Base-by-base conservation (phyloP, 768 basidiomycete species). In the Psilocybe cubensis region DNA sequence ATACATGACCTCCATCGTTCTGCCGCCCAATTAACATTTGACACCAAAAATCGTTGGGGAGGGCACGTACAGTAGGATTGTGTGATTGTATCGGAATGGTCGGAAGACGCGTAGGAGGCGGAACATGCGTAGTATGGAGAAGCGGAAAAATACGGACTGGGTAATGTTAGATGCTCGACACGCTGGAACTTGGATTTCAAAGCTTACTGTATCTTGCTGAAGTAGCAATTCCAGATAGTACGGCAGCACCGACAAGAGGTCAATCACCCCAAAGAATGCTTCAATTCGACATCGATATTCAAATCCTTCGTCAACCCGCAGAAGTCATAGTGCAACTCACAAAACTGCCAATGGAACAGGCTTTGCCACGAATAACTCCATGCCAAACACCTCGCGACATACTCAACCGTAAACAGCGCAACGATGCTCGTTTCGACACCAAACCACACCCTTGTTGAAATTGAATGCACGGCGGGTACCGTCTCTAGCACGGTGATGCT, bases 1-100 rank as follows among this genome's bases (percentile, higher is more conserved):
- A 69, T 90, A 94, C 94, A 96, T 97, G 64, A 93, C 92, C 76
- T 94, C 91, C 47, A 93, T 93, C 0, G 92, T 93, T 44, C 91
- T 92, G 10, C 9, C 11, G 4, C 4, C 10, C 17, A 54, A n/a
- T n/a, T n/a, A n/a, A n/a, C n/a, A n/a, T n/a, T n/a, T n/a, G 18
- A 44, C 11, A 55, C 63, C 44, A 17, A 9, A 12, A 12, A 41
- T 41, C 3, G 17, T 5, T 17, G 5, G 40, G 20, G 40, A 41
- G 18, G 28, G 7, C 45, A 79, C 91, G 54, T 70, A 92, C 86
- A 93, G 73, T n/a, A 94, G 79, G 55, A 93, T 86, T 14, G 88
- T 91, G 63, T 87, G 86, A 60, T 87, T 92, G 65, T 93, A 87
- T 55, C 87, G 84, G 80, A 96, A 96, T 0, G 94, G 92, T 45